Evolutionary conservation across 2,329 filamentous ascomycete genomes (phyloP), one percentile per base, ranked within the genome.

Genomic region (Biscogniauxia sp.): DNA sequence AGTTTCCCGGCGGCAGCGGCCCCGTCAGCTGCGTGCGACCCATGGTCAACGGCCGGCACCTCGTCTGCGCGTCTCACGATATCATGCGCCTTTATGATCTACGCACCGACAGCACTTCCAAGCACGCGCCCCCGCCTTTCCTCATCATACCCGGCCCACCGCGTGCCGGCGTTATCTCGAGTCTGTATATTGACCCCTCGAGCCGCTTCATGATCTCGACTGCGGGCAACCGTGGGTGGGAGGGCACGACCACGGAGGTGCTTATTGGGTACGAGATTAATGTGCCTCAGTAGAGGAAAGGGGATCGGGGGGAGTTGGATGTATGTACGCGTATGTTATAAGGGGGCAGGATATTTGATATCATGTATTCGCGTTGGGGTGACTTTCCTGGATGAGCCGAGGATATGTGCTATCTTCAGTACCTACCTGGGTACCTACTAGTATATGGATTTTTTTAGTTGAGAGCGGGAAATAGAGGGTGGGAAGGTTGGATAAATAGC

Each of bases 11-110:
- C 25, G 95, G 94, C 15, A 96, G 92, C 73, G 94, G 94, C 8
- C 86, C 93, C 0, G 93, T 99, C 26, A 97, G 90, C 70, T 92
- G 93, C 8, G 84, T 99, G 17, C 84, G 90, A 61, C 86, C 92
- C 19, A 98, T 99, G 95, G 87, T 90, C 1, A 99, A 99, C 72
- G 92, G 92, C 1, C 85, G 91, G 54, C 94, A 98, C 79, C 80
- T 99, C 9, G 86, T 99, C 15, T 98, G 95, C 75, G 94, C 94
- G 11, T 96, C 91, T 0, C 90, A 96, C 72, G 94, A 98, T 71
- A 98, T 98, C 67, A 83, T 99, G 15, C 87, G 95, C 3, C 83
- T 99, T 0, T 99, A 98, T 73, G 95, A 99, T 72, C 80, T 98
- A 19, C 86, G 87, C 53, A 85, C 90, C 56, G 83, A 85, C 32